Conservation (phyloP, 306 rosid species). For the Crataegus laevigata region DNA sequence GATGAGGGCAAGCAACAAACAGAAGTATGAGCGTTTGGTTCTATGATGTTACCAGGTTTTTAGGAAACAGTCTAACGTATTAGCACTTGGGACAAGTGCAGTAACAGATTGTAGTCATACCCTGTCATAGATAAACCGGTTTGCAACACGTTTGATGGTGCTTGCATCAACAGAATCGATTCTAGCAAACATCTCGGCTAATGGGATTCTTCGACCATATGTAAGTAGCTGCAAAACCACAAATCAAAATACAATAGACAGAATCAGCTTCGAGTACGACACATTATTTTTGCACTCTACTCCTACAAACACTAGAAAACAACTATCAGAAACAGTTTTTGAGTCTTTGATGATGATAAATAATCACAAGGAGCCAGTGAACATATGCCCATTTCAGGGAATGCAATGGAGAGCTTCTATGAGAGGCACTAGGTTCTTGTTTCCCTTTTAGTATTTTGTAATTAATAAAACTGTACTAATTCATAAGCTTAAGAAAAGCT, state of each 20-base stretch:
- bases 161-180: slow-evolving; percentile 89
- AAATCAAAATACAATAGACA: background rate
- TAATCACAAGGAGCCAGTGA: no score
- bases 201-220: slow-evolving; percentile 89
- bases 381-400: background rate
- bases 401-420: background rate
- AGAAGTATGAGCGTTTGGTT: background rate
- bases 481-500: background rate
- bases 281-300: background rate
- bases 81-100: background rate
- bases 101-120: slow-evolving; percentile 22
- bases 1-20: slow-evolving; percentile 8
- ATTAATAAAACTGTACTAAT: background rate
- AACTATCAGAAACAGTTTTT: background rate
- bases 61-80: background rate
- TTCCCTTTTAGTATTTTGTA: background rate
- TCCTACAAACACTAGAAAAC: background rate
- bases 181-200: slow-evolving; percentile 87
- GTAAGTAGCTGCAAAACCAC: slow-evolving; percentile 57
- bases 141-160: slow-evolving; percentile 87
- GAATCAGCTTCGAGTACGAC: background rate
- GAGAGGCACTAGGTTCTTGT: background rate
- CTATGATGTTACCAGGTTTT: background rate
- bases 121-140: slow-evolving; percentile 87
- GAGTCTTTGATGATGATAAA: background rate